Evolutionary conservation across 352 stramenopile species (phyloP).

Genomic region (Globisporangium splendens): DNA sequence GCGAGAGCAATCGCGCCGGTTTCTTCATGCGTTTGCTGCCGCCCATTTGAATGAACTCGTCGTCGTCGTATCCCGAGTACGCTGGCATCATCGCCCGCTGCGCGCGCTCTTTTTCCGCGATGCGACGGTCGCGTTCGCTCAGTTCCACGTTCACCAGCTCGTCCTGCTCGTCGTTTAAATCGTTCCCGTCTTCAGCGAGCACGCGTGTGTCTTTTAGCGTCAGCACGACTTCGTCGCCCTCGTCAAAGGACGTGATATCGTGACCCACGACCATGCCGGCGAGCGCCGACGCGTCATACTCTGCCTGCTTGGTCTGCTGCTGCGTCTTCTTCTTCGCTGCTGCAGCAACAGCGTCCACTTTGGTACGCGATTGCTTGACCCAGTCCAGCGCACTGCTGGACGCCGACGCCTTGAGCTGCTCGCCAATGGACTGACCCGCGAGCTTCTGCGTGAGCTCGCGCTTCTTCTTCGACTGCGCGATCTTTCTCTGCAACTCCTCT

Average conservation of each 20-base stretch:
- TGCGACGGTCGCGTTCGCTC: slow-evolving; percentile 59
- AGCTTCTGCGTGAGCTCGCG: slow-evolving; percentile 75
- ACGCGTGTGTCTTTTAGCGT: slow-evolving; percentile 92
- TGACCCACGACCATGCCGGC: slow-evolving; percentile 91
- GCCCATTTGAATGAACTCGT: slow-evolving; percentile 93
- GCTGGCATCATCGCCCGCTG: slow-evolving; percentile 61
- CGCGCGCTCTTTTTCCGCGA: slow-evolving; percentile 36
- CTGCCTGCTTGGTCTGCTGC: slow-evolving; percentile 12
- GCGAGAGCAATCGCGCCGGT: slow-evolving; percentile 51
- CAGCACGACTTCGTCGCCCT: slow-evolving; percentile 90
- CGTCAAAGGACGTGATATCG: slow-evolving; percentile 80
- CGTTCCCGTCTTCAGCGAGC: slow-evolving; percentile 75
- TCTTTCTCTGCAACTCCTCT: slow-evolving; percentile 43
- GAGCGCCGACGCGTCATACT: slow-evolving; percentile 74
- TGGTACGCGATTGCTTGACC: slow-evolving; percentile 52
- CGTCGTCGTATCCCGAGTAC: slow-evolving; percentile 96
- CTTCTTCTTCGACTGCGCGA: slow-evolving; percentile 61
- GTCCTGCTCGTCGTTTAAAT: slow-evolving; percentile 74
- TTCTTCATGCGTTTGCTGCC: slow-evolving; percentile 28
- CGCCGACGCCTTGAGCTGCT: slow-evolving; percentile 48
- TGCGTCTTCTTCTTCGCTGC: slow-evolving; percentile 13
- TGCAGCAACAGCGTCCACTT: slow-evolving; percentile 12
- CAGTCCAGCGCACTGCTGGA: slow-evolving; percentile 51
- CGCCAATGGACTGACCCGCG: slow-evolving; percentile 64
- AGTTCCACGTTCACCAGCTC: slow-evolving; percentile 87